These are phyloP conservation scores for Aspergillus pseudoglaucus DNA, from an alignment of 2,329 filamentous ascomycete genomes.

Conservation along the genomic window DNA sequence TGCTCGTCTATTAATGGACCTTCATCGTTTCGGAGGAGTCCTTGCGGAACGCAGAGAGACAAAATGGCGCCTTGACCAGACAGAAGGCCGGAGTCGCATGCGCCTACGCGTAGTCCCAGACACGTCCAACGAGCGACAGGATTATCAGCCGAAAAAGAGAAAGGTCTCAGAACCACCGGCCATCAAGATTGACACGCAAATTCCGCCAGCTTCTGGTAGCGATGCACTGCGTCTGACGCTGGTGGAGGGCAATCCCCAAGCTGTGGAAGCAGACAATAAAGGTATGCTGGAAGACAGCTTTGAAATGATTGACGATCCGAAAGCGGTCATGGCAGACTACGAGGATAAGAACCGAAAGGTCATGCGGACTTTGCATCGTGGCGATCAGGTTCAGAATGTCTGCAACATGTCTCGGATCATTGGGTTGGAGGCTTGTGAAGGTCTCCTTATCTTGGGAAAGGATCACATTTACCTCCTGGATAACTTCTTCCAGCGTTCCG, in stretches of 20 bases:
- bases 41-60: conserved; percentile 59
- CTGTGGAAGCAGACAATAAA: conserved; percentile 29
- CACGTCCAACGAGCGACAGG: conserved; percentile 58
- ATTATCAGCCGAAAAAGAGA: conserved; percentile 85
- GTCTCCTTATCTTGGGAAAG: conserved; percentile 86
- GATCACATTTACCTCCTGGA: conserved; percentile 91
- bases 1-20: conserved; percentile 68
- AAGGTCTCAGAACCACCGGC: conserved; percentile 52
- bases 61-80: conserved; percentile 92
- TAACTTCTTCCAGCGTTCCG: conserved; percentile 88
- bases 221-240: conserved; percentile 36
- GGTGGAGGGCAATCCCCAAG: conserved; percentile 23
- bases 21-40: conserved; percentile 73
- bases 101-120: conserved; percentile 80
- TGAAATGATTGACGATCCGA: conserved; percentile 89
- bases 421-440: conserved; percentile 87
- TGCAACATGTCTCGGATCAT: conserved; percentile 94
- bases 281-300: conserved; percentile 75
- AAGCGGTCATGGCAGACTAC: conserved; percentile 74
- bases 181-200: conserved; percentile 42
- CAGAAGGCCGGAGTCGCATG: conserved; percentile 93
- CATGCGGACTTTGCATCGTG: conserved; percentile 84
- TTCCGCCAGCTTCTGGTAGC: conserved; percentile 34
- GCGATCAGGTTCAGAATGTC: conserved; percentile 86
- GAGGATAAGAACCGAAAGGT: conserved; percentile 99